phyloP scores from a whole-genome alignment of 345 rosid genomes.

The Pistacia integerrima region DNA sequence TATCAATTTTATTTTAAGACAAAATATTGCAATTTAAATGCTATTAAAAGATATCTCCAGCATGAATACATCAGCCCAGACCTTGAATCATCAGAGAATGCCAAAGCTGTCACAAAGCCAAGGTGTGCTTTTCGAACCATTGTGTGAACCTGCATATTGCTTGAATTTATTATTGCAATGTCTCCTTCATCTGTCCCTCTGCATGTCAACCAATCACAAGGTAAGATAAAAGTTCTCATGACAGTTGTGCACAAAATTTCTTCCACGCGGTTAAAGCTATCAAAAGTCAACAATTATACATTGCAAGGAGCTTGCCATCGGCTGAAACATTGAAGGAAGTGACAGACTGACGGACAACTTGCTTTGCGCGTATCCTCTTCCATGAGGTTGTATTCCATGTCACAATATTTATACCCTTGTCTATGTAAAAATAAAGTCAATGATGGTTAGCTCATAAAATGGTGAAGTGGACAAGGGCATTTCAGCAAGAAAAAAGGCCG shows the following conservation, averaged over 20 bases:
- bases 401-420: conserved; percentile 64
- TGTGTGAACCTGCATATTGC: conserved; percentile 43
- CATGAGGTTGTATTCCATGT: conserved; percentile 73
- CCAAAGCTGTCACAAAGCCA: conserved; percentile 77
- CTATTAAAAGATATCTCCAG: not conserved
- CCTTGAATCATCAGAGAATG: conserved; percentile 93
- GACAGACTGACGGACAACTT: conserved; percentile 51
- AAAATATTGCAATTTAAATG: not conserved
- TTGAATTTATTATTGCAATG: conserved; percentile 54
- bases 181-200: conserved; percentile 83
- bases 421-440: conserved; percentile 32
- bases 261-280: conserved; percentile 11
- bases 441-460: conserved; percentile 7
- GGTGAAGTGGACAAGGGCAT: not conserved
- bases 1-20: not conserved
- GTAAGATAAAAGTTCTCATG: not conserved
- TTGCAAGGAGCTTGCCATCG: conserved; percentile 78
- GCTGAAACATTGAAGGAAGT: conserved; percentile 77
- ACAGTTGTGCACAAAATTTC: conserved; percentile 7
- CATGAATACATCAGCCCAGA: conserved; percentile 17
- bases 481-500: not conserved
- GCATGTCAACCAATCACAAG: conserved; percentile 31
- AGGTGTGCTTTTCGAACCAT: conserved; percentile 75
- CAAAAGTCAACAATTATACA: conserved; percentile 41
- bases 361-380: conserved; percentile 61